Base-by-base conservation (phyloP, 108 stramenopile species). In the Parietichytrium sp. region DNA sequence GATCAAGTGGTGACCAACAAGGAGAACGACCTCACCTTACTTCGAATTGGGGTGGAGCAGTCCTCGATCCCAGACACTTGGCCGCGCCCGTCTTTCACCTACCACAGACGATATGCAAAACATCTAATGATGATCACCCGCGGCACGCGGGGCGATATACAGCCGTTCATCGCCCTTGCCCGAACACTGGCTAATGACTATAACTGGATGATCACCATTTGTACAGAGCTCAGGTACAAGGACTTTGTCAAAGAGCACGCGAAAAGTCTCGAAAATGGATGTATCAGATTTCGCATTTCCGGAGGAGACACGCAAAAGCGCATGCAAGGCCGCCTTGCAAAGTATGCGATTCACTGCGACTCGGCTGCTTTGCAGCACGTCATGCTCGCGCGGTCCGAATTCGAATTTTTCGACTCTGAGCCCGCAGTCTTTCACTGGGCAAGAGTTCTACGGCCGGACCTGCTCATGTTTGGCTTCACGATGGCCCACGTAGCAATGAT, bases 71-170 rank as follows among this genome's bases (percentile, higher is more conserved):
- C 55, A 42, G 10, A 33, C 8, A 23, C 38, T 33, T 72, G 55
- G 55, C 55, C 55, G 0, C 45, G 55, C 55, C 55, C 1, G 18
- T 72, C 1, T 42, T 42, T 33, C 38, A 72, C 38, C 30, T 42
- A 3, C n/a, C 4, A 16, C 36, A 8, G 55, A 4, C 38, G 55
- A 8, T 72, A 72, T 42, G 38, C 55, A 8, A 72, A 72, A 25
- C 55, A 72, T 25, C 4, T 82, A 3, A 54, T 82, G 77, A 25
- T 42, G 48, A 16, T 77, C 4, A 80, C 82, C 7, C 25, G 81
- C 7, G 82, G 82, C 10, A 82, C 82, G 16, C 55, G 82, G 16
- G 82, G 82, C 27, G 82, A 82, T n/a, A 61, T 82, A 20, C 61
- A 82, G 48, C 82, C 82, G 3, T 82, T 79, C 50, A 6, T 82